Base-by-base conservation (phyloP, 495 filamentous ascomycete genomes). In the Aspergillus ostianus region DNA sequence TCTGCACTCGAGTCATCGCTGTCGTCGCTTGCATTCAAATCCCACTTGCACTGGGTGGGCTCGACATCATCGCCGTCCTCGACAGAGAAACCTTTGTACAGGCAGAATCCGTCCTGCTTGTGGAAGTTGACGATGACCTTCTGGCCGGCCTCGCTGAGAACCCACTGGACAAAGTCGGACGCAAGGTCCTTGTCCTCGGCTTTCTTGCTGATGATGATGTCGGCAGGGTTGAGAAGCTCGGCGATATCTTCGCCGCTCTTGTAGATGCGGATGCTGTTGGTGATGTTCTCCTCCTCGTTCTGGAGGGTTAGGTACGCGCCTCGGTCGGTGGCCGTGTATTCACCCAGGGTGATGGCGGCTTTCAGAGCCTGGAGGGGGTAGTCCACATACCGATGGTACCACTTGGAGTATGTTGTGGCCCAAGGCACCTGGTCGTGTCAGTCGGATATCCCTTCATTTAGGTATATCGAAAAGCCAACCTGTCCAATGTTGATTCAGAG, bases 311-410 rank as follows among this genome's bases (percentile, higher is more conserved):
- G 61, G 45, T 62, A 77, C 3, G 79, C 78, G 9, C 76, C 76
- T 3, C 67, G 65, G 54, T 81, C 77, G 6, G 74, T 79, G 30
- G 80, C 56, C 0, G 74, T 80, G 52, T 80, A 81, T 53, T 78
- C 75, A 4, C 69, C 36, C 9, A 80, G 62, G 0, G 61, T 36
- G 21, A 69, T 67, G 0, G 77, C 76, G 0, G 70, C 67, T 10
- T 53, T 71, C 26, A 81, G 53, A 4, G 77, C 75, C 60, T 77
- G 70, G 47, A 77, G 63, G 0, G 77, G 79, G 49, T 77, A 80
- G 8, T 68, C 73, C 36, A 75, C 70, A 57, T 70, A 79, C 60
- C 73, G 71, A 59, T 82, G 76, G 55, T 80, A 80, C 77, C 76
- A 82, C 17, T 65, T 72, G 0, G 78, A 76, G 59, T 70, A 70